phyloP scores from a whole-genome alignment of 768 basidiomycete species.

The Hygrophorus pudorinus region DNA sequence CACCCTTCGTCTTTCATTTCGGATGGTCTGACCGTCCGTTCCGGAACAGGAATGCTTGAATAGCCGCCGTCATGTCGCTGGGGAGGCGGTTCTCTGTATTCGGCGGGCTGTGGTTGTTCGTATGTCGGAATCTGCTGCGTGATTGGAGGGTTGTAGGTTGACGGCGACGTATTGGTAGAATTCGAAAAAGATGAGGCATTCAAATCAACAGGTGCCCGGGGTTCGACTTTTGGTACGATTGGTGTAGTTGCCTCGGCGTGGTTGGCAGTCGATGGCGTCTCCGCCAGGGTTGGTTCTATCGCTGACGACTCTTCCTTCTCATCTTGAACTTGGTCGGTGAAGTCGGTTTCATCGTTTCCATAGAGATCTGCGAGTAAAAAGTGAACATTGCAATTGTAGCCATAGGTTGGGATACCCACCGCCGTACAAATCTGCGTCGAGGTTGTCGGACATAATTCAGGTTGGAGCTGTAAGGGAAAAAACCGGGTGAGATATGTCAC shows the following conservation, averaged over 20 bases:
- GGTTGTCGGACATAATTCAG: constrained; percentile 51
- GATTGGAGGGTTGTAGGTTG: constrained; percentile 17
- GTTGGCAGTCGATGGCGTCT: constrained; percentile 13
- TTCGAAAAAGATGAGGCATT: constrained; percentile 17
- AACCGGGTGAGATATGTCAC: not conserved
- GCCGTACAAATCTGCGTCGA: constrained; percentile 85
- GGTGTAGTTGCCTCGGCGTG: constrained; percentile 5
- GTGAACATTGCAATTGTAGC: not conserved
- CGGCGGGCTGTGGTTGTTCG: constrained; percentile 50
- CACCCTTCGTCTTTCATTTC: constrained; percentile 99
- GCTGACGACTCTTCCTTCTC: constrained; percentile 22
- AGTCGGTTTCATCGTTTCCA: constrained; percentile 61
- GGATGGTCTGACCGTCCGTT: constrained; percentile 67
- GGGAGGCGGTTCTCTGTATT: constrained; percentile 34
- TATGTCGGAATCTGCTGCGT: constrained; percentile 75
- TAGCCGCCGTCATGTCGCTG: constrained; percentile 30
- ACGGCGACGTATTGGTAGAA: not conserved
- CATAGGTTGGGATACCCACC: constrained; percentile 36
- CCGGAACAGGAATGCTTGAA: constrained; percentile 34
- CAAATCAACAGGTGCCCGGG: constrained; percentile 13
- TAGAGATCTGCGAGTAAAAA: constrained; percentile 47
- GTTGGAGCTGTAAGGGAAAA: not conserved
- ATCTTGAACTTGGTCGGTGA: constrained; percentile 36
- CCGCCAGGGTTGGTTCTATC: constrained; percentile 16
- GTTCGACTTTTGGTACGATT: constrained; percentile 9